Evolutionary conservation across 1,284 basidiomycete species (phyloP).

Genomic region (Trametes pubescens): DNA sequence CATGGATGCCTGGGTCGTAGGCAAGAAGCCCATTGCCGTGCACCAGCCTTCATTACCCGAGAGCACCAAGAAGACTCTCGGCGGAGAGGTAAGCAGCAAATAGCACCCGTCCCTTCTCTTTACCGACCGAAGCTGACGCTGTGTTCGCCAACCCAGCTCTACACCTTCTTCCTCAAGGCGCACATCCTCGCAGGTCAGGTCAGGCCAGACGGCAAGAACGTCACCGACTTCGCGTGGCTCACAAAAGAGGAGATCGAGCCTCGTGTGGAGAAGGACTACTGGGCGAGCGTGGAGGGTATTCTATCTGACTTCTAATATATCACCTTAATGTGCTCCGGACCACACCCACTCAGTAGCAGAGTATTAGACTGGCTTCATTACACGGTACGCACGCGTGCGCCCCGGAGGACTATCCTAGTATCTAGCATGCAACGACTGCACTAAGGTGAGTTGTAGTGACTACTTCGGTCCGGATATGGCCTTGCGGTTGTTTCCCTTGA

Average conservation of each 20-base stretch:
- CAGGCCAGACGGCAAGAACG: conserved; percentile 56
- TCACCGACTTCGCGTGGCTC: conserved; percentile 87
- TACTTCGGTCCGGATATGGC: conserved; percentile 60
- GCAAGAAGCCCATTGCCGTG: conserved; percentile 77
- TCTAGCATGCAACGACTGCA: background rate
- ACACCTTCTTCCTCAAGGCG: conserved; percentile 82
- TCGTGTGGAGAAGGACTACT: conserved; percentile 72
- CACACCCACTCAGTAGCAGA: conserved; percentile 22
- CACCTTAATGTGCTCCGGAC: conserved; percentile 27
- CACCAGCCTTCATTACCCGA: conserved; percentile 55
- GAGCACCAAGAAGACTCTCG: conserved; percentile 22
- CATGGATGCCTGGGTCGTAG: conserved; percentile 87
- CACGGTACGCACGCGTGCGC: conserved; percentile 1
- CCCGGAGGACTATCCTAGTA: conserved; percentile 1
- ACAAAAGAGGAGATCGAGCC: conserved; percentile 87
- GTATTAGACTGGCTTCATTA: conserved; percentile 16
- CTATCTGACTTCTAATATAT: conserved; percentile 70
- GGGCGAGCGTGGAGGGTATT: conserved; percentile 81
- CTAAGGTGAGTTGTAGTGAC: background rate
- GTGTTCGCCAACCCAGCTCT: conserved; percentile 32
- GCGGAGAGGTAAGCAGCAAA: conserved; percentile 35
- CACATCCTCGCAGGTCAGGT: conserved; percentile 85
- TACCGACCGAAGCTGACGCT: background rate
- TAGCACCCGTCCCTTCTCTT: background rate
- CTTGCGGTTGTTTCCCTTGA: conserved; percentile 68